Percentiles rank a stretch among this genome's conserved stretches.
Conservation (phyloP, 306 rosid species). For the Dryas alaskensis region DNA sequence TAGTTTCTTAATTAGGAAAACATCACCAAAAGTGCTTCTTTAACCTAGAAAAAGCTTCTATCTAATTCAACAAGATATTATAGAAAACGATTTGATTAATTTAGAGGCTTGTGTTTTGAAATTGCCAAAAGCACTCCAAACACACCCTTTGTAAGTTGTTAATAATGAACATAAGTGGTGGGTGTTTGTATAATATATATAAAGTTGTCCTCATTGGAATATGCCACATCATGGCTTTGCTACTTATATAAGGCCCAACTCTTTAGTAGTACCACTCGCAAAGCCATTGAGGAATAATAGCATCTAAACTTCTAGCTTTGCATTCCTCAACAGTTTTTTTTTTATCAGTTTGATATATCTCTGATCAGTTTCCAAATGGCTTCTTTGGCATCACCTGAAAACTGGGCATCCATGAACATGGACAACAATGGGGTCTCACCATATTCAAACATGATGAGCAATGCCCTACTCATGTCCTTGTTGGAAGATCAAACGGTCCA, state of each 20-base stretch:
- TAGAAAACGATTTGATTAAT: no score
- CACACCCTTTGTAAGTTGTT: no score
- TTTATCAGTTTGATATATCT: neutral
- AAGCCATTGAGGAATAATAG: neutral
- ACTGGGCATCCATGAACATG: slow-evolving; percentile 17
- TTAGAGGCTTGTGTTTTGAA: no score
- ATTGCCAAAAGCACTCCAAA: no score
- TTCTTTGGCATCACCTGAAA: slow-evolving; percentile 19
- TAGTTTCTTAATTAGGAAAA: no score
- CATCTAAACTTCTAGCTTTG: neutral
- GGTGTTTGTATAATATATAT: slow-evolving; percentile 1
- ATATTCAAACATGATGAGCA: neutral
- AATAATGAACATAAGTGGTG: neutral
- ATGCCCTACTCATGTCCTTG: slow-evolving; percentile 19
- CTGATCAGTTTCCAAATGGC: slow-evolving; percentile 3
- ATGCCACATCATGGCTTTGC: neutral
- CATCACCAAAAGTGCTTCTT: neutral
- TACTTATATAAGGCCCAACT: neutral
- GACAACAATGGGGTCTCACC: neutral
- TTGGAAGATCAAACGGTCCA: slow-evolving; percentile 19
- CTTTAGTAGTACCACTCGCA: neutral
- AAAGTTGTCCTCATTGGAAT: neutral
- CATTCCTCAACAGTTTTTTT: neutral
- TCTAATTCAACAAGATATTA: no score
- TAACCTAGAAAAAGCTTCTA: neutral